Conservation (phyloP, 2,329 filamentous ascomycete genomes). For the Hymenoscyphus infarciens region DNA sequence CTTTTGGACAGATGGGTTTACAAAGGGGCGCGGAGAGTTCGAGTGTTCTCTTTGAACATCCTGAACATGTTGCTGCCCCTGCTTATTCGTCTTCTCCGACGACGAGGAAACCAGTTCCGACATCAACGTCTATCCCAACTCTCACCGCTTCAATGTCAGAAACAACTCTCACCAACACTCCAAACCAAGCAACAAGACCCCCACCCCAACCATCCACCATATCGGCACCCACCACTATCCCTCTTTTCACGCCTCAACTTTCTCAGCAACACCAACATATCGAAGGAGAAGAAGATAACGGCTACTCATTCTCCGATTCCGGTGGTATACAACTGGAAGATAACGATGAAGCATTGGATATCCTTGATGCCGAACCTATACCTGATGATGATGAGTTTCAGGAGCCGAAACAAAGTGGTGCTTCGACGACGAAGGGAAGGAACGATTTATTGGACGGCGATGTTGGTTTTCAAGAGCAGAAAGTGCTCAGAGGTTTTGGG, state of each 20-base stretch:
- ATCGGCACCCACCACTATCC: not conserved
- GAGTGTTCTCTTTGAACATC: not conserved
- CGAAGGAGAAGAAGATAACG: not conserved
- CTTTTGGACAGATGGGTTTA: not conserved
- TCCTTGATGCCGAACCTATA: slow-evolving; percentile 5
- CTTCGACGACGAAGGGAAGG: not conserved
- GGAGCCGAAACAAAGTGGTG: not conserved
- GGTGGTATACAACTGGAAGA: slow-evolving; percentile 16
- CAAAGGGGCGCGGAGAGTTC: not conserved
- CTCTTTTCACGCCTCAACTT: not conserved
- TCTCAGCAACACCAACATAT: not conserved
- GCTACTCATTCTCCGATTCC: slow-evolving; percentile 5
- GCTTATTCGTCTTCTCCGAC: not conserved
- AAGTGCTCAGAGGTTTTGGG: not conserved
- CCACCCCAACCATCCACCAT: not conserved
- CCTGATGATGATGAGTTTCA: slow-evolving; percentile 3
- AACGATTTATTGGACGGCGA: not conserved
- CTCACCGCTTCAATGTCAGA: not conserved
- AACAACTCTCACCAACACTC: not conserved
- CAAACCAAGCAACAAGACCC: not conserved
- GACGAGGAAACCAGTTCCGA: not conserved
- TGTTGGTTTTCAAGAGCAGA: not conserved
- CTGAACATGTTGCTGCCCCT: not conserved
- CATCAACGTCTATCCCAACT: not conserved
- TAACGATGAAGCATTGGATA: not conserved